Evolutionary conservation across 495 filamentous ascomycete species (phyloP), one percentile per base, ranked within the genome.

Genomic region (Friedmanniomyces simplex): DNA sequence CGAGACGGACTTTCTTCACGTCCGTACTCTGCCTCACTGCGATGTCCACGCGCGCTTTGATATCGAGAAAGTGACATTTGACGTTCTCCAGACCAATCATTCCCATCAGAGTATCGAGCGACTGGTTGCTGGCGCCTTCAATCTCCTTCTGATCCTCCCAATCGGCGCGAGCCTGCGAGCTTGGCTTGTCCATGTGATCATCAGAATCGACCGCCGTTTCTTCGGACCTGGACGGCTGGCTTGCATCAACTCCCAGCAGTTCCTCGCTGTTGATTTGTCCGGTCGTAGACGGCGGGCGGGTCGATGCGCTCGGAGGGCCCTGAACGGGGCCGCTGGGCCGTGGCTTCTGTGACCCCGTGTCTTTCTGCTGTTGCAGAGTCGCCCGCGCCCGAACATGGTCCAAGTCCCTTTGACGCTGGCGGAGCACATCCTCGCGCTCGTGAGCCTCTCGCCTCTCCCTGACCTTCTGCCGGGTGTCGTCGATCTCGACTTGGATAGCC

Each of bases 1-100:
- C 79, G 57, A 86, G 83, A 14, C 87, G 71, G 55, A 89, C 82
- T 0, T 69, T 62, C 25, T 72, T 75, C 4, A 87, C 64, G 48
- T 82, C 74, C 0, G 75, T 67, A 0, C 70, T 69, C 56, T 91
- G 88, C 0, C 81, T 72, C 0, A 82, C 32, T 0, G 72, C 57
- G 0, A 76, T 79, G 43, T 91, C 86, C 0, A 91, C 78, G 55
- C 80, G 83, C 0, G 76, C 70, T 62, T 89, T 89, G 62, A 90
- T 85, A 2, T 54, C 47, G 0, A 90, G 68, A 30, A 90, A 77
- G 52, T 82, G 61, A 48, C 66, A 26, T 54, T 93, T 93, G 45
- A 90, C 83, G 0, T 74, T 68, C 63, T 90, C 85, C 0, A 93
- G 69, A 0, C 87, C 88, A 21, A 87, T 78, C 80, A 90, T 83